Percentiles rank a stretch among this genome's conserved stretches.
phyloP scores from a whole-genome alignment of 2,329 filamentous ascomycete genomes.

The Elsinoe necatrix region DNA sequence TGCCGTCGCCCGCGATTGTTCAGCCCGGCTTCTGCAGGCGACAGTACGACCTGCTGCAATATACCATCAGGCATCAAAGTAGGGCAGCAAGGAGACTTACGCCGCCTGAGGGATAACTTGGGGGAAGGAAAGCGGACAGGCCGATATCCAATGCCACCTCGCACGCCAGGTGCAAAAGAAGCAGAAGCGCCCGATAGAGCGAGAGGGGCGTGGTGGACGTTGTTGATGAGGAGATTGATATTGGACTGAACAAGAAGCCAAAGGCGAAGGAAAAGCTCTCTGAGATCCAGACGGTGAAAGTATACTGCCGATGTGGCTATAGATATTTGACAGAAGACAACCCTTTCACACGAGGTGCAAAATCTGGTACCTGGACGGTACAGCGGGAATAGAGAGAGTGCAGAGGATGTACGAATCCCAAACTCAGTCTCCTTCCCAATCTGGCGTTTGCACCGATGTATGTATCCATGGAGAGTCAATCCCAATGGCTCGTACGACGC shows the following conservation, averaged over 20 bases:
- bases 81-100: too few species aligned
- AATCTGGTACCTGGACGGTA: background rate
- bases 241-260: background rate
- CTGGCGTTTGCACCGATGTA: background rate
- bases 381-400: background rate
- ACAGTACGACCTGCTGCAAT: too few species aligned
- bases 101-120: too few species aligned
- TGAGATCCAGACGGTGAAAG: background rate
- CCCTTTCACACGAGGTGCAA: background rate
- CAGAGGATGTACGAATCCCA: background rate
- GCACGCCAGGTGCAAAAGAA: background rate
- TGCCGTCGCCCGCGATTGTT: too few species aligned
- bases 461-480: background rate
- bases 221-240: background rate
- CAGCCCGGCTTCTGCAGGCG: too few species aligned
- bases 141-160: background rate
- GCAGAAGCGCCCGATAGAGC: background rate
- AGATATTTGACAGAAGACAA: background rate
- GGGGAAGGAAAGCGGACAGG: too few species aligned
- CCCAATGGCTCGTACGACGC: background rate
- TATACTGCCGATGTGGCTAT: too few species aligned
- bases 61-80: too few species aligned
- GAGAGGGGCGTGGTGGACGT: background rate
- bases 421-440: slow-evolving; percentile 1
- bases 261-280: background rate